These are phyloP conservation scores for Fusarium torulosum DNA, from an alignment of 2,329 filamentous ascomycete genomes.

Conservation along the genomic window DNA sequence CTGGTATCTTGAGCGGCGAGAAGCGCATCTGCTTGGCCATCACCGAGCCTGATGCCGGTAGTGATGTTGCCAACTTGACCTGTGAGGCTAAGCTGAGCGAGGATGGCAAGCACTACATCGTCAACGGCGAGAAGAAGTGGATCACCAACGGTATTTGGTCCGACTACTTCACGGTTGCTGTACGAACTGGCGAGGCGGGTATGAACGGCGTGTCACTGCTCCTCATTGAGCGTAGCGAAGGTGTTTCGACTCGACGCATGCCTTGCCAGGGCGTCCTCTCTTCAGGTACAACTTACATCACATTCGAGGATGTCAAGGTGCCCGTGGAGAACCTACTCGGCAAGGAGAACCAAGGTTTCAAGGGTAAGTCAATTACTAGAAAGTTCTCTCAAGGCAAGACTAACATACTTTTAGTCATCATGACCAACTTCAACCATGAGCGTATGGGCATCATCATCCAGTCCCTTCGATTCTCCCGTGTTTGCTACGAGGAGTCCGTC, in stretches of 20 bases:
- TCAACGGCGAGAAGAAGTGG: constrained; percentile 99
- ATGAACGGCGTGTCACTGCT: constrained; percentile 95
- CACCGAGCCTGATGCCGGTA: constrained; percentile 95
- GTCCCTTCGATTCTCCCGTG: constrained; percentile 92
- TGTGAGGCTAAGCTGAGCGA: constrained; percentile 95
- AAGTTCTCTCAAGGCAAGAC: constrained; percentile 84
- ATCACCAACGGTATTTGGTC: constrained; percentile 98
- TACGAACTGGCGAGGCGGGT: constrained; percentile 86
- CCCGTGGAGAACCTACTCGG: constrained; percentile 98
- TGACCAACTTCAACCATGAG: constrained; percentile 99
- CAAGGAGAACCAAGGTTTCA: constrained; percentile 98
- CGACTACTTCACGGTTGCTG: constrained; percentile 98
- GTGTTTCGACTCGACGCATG: constrained; percentile 94
- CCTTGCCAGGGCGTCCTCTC: constrained; percentile 99
- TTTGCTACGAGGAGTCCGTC: constrained; percentile 96
- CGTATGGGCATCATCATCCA: constrained; percentile 99
- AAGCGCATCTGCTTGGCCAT: constrained; percentile 98
- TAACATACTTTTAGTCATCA: constrained; percentile 75
- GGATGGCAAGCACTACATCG: constrained; percentile 98
- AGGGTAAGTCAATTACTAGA: constrained; percentile 74
- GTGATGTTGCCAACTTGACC: constrained; percentile 93
- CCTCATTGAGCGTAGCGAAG: constrained; percentile 90
- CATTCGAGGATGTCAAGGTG: constrained; percentile 98
- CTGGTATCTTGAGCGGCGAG: constrained; percentile 88
- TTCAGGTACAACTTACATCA: constrained; percentile 82